Evolutionary conservation across 2,329 filamentous ascomycete species (phyloP), one percentile per base, ranked within the genome.

Genomic region (Venturia pyrina): DNA sequence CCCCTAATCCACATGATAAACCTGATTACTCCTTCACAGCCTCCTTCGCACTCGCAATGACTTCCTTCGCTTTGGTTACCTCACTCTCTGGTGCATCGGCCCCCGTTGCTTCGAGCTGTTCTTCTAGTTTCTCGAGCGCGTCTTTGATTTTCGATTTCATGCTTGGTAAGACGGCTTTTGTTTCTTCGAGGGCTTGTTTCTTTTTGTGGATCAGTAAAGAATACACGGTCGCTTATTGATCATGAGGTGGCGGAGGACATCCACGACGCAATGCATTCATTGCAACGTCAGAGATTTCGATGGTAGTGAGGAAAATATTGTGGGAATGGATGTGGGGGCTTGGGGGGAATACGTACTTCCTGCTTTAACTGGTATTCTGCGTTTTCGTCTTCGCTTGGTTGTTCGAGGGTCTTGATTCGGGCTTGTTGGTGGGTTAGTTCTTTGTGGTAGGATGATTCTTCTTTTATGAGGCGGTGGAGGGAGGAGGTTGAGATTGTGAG

Each of bases 371-470:
- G 83, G 73, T 85, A 97, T 70, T 89, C 87, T 62, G 84, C 86
- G 77, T 97, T 96, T 70, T 87, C 86, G 68, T 89, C 89, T 10
- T 84, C 83, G 64, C 84, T 81, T 19, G 76, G 78, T 3, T 77
- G 75, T 70, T 89, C 86, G 57, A 96, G 82, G 74, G 87, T 85
- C 75, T 84, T 79, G 69, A 96, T 84, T 66, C 89, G 85, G 68
- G 84, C 83, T 71, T 90, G 83, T 75, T 98, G 93, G 69, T 88
- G 82, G 69, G 84, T 80, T 24, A 93, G 83, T 77, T 99, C 95
- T 74, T 89, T 89, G 81, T 93, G 89, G 79, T 99, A 98, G 72
- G 88, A 93, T 48, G 84, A 81, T 77, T 97, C 91, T 77, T 99
- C 95, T 78, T 96, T 97, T 70, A 96, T 85, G 61, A 98, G 85